Conservation (phyloP, 768 basidiomycete species). For the Termitomyces sp. region DNA sequence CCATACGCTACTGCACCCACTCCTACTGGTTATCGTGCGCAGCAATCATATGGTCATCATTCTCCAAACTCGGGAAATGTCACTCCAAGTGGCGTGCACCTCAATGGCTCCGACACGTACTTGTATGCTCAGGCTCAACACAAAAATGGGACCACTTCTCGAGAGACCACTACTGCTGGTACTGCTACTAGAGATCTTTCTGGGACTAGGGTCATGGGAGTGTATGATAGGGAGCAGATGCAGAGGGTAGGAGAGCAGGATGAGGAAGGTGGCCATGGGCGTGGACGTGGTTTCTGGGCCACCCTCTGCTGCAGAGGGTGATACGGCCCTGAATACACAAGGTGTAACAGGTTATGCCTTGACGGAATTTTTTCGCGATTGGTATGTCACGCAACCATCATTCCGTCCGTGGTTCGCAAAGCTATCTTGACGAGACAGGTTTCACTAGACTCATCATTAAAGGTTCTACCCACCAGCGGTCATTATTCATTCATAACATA, state of each 20-base stretch:
- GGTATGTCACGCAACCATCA: slow-evolving; percentile 3
- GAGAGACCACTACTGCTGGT: slow-evolving; percentile 47
- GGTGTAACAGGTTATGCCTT: slow-evolving; percentile 29
- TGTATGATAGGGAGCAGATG: slow-evolving; percentile 66
- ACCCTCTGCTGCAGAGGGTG: slow-evolving; percentile 68
- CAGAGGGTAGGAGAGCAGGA: slow-evolving; percentile 53
- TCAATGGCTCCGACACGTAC: slow-evolving; percentile 64
- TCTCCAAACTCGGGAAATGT: slow-evolving; percentile 42
- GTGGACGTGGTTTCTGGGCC: slow-evolving; percentile 57
- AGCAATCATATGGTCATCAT: slow-evolving; percentile 48
- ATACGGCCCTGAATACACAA: slow-evolving; percentile 14
- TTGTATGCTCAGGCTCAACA: slow-evolving; percentile 52
- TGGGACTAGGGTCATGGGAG: slow-evolving; percentile 46
- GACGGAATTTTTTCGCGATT: slow-evolving; percentile 18
- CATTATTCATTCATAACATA: slow-evolving; percentile 8
- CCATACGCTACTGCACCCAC: slow-evolving; percentile 69
- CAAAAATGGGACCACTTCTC: slow-evolving; percentile 46
- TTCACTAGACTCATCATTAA: slow-evolving; percentile 11
- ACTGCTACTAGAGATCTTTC: slow-evolving; percentile 28
- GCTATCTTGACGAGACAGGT: background rate
- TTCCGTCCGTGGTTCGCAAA: background rate
- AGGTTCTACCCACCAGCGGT: slow-evolving; percentile 1
- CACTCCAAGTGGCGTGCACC: slow-evolving; percentile 36
- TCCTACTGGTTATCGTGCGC: slow-evolving; percentile 47
- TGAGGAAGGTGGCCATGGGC: slow-evolving; percentile 60